Conservation (phyloP, 1,284 basidiomycete genomes). For the Cryptococcus sp. region DNA sequence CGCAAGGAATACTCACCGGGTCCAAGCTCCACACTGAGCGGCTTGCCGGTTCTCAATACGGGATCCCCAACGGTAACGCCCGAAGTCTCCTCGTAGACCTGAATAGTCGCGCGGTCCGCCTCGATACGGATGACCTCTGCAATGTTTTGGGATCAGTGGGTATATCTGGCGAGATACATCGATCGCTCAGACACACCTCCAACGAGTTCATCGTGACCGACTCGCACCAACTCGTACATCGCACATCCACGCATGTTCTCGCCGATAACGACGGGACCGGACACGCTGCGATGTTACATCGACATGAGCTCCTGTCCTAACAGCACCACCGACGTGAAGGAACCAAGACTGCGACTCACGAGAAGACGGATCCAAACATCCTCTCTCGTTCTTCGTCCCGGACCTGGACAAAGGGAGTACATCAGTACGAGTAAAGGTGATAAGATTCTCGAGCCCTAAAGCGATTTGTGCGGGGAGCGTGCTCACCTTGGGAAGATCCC, state of each 20-base stretch:
- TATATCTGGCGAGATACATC: neutral
- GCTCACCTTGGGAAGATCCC: slow-evolving; percentile 68
- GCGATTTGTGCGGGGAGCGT: neutral
- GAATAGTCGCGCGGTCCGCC: slow-evolving; percentile 94
- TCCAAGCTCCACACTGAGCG: slow-evolving; percentile 94
- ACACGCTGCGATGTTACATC: slow-evolving; percentile 63
- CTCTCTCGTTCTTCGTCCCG: slow-evolving; percentile 86
- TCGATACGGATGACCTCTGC: slow-evolving; percentile 97
- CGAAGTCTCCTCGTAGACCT: slow-evolving; percentile 99
- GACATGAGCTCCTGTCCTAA: neutral
- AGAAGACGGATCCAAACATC: slow-evolving; percentile 82
- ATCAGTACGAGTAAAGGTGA: neutral
- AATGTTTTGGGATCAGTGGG: slow-evolving; percentile 4
- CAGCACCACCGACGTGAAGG: neutral
- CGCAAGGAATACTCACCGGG: slow-evolving; percentile 64
- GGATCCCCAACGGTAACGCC: slow-evolving; percentile 98
- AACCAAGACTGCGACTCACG: slow-evolving; percentile 29
- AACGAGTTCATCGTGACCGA: slow-evolving; percentile 95
- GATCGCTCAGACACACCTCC: slow-evolving; percentile 64
- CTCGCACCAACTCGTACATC: slow-evolving; percentile 94
- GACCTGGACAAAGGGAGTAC: slow-evolving; percentile 55
- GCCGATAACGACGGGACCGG: slow-evolving; percentile 93
- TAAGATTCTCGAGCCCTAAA: too few relatives aligned
- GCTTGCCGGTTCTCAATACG: slow-evolving; percentile 94
- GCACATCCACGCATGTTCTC: slow-evolving; percentile 95